These are phyloP conservation scores for Xylaria sp. DNA, from an alignment of 2,329 filamentous ascomycete genomes.

Conservation along the genomic window DNA sequence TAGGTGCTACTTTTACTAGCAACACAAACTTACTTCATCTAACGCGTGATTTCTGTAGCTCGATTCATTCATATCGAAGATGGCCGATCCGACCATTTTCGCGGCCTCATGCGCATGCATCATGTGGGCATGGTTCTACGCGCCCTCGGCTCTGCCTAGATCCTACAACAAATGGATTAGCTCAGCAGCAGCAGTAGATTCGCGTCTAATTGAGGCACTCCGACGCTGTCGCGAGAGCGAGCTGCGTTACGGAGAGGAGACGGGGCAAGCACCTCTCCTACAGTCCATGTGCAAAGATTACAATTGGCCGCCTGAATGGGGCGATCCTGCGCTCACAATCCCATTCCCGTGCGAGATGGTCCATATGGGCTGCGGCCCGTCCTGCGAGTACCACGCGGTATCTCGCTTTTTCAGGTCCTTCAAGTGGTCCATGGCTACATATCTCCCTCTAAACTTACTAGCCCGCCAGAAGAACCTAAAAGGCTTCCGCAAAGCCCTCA, in stretches of 20 bases:
- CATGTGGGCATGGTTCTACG: constrained; percentile 92
- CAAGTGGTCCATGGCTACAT: constrained; percentile 79
- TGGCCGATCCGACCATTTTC: constrained; percentile 77
- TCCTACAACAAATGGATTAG: constrained; percentile 86
- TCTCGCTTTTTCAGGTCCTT: constrained; percentile 76
- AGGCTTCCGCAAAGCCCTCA: constrained; percentile 60
- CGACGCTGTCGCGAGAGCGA: constrained; percentile 71
- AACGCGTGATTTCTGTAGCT: constrained; percentile 40
- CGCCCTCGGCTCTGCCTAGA: constrained; percentile 74
- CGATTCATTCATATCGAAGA: constrained; percentile 55
- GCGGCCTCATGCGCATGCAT: constrained; percentile 77
- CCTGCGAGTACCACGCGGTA: constrained; percentile 78
- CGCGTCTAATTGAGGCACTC: constrained; percentile 78
- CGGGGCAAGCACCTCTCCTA: constrained; percentile 74
- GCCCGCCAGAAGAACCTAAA: constrained; percentile 61
- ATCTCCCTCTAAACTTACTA: constrained; percentile 78
- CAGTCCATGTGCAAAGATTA: constrained; percentile 79
- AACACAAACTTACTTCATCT: not conserved
- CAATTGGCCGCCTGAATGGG: constrained; percentile 74
- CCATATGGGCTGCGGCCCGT: constrained; percentile 80
- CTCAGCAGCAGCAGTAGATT: constrained; percentile 78
- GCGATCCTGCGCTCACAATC: constrained; percentile 73
- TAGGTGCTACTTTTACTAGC: constrained; percentile 44
- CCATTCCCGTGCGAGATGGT: constrained; percentile 87
- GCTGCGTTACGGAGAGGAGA: constrained; percentile 79